phyloP scores from a whole-genome alignment of 352 stramenopile genomes.

The Pythium folliculosum region DNA sequence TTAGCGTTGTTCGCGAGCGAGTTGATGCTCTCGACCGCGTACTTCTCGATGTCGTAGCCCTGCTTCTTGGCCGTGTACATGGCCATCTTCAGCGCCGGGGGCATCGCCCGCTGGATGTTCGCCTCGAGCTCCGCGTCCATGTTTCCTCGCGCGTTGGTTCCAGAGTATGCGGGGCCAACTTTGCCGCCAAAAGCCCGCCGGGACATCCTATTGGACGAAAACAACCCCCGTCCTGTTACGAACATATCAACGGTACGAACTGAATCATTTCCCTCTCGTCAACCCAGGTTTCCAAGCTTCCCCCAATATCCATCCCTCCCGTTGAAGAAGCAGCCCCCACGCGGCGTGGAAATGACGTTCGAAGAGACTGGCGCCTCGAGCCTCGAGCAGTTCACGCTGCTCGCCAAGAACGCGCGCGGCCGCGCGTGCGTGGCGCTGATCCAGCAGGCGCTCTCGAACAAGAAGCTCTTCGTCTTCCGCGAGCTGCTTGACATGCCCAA shows the following conservation, averaged over 20 bases:
- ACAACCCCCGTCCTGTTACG: neutral
- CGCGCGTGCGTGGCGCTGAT: constrained; percentile 91
- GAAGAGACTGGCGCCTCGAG: constrained; percentile 64
- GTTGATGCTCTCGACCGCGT: constrained; percentile 65
- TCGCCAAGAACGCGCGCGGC: constrained; percentile 90
- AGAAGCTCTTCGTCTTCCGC: constrained; percentile 93
- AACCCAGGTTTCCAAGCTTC: constrained; percentile 17
- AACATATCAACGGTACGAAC: constrained; percentile 22
- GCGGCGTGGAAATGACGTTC: constrained; percentile 48
- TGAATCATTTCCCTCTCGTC: constrained; percentile 3
- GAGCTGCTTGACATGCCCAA: constrained; percentile 92
- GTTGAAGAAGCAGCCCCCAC: constrained; percentile 8
- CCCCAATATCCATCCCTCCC: neutral
- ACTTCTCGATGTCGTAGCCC: constrained; percentile 73
- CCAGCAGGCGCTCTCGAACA: constrained; percentile 91
- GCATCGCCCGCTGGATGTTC: constrained; percentile 62
- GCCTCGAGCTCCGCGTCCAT: constrained; percentile 65
- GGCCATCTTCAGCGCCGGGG: constrained; percentile 72
- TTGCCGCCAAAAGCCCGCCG: constrained; percentile 21
- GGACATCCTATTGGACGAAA: constrained; percentile 13
- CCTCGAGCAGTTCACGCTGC: constrained; percentile 93
- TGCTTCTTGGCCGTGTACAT: constrained; percentile 78
- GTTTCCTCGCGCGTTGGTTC: neutral
- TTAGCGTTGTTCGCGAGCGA: constrained; percentile 66
- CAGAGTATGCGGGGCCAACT: neutral